Evolutionary conservation across 2,329 filamentous ascomycete species (phyloP).

Genomic region (Sclerotinia subarctica): DNA sequence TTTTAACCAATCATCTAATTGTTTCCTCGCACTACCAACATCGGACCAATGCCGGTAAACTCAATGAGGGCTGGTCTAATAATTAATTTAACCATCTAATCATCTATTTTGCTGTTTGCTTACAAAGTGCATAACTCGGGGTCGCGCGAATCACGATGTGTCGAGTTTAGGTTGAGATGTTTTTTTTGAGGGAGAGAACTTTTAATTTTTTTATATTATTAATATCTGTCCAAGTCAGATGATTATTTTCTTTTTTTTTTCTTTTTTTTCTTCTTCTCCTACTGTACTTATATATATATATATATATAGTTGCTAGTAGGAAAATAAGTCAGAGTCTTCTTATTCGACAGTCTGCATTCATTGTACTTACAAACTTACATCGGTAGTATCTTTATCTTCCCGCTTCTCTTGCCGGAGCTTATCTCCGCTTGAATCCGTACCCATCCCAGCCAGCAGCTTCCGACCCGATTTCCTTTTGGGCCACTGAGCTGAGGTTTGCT

Average conservation of each 20-base stretch:
- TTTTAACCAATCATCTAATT: neutral
- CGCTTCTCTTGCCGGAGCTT: neutral
- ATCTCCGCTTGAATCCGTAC: neutral
- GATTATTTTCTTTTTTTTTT: no score
- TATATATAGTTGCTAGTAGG: no score
- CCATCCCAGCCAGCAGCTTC: neutral
- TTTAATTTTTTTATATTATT: no score
- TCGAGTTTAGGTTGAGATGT: neutral
- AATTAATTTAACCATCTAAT: no score
- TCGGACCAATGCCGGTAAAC: conserved; percentile 2
- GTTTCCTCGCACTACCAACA: no score
- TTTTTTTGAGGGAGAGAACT: no score
- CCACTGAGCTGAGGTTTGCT: neutral
- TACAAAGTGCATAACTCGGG: neutral
- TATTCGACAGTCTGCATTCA: neutral
- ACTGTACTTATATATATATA: no score
- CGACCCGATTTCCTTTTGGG: neutral
- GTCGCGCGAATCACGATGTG: neutral
- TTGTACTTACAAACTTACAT: neutral
- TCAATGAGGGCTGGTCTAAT: neutral
- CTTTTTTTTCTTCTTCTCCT: no score
- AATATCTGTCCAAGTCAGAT: no score
- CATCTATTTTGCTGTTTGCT: neutral
- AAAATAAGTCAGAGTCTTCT: neutral
- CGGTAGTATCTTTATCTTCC: neutral